A percentile compares a stretch with the other conserved stretches of the same genome.
Evolutionary conservation across 345 rosid species (phyloP).

Genomic region (Sonneratia caseolaris): DNA sequence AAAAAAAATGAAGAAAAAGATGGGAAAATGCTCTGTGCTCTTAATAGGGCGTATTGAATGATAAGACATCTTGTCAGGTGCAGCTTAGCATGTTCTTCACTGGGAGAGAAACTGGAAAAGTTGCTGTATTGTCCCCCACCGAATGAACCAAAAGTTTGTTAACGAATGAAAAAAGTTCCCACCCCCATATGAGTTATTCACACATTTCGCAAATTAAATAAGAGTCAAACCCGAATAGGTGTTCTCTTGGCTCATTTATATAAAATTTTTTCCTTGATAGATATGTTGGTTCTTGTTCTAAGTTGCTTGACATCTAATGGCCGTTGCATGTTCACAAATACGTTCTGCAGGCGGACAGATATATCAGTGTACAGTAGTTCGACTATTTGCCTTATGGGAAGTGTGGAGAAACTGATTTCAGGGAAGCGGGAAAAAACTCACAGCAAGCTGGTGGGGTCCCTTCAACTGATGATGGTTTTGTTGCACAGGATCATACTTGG

Average conservation of each 20-base stretch:
- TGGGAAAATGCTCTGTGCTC: neutral
- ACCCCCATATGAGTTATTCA: neutral
- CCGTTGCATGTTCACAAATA: neutral
- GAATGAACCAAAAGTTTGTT: neutral
- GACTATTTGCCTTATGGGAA: constrained; percentile 36
- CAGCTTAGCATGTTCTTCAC: neutral
- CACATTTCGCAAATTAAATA: neutral
- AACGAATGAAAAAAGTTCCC: neutral
- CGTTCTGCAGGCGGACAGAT: constrained; percentile 37
- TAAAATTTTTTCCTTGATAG: neutral
- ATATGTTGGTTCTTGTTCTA: neutral
- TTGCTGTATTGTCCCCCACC: neutral
- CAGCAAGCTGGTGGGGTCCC: constrained; percentile 24
- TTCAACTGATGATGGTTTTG: constrained; percentile 20
- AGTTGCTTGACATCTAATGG: too few relatives aligned
- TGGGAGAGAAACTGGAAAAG: neutral
- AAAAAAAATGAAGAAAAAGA: neutral
- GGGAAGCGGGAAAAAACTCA: constrained; percentile 29
- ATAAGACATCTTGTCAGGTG: neutral
- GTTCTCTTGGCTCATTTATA: too few relatives aligned
- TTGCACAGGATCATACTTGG: constrained; percentile 42
- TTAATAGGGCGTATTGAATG: neutral
- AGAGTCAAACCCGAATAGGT: too few relatives aligned
- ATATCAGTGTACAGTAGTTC: constrained; percentile 37
- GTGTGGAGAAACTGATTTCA: constrained; percentile 42